Base-by-base conservation (phyloP, 2,329 filamentous ascomycete species). In the Didymella sp. region DNA sequence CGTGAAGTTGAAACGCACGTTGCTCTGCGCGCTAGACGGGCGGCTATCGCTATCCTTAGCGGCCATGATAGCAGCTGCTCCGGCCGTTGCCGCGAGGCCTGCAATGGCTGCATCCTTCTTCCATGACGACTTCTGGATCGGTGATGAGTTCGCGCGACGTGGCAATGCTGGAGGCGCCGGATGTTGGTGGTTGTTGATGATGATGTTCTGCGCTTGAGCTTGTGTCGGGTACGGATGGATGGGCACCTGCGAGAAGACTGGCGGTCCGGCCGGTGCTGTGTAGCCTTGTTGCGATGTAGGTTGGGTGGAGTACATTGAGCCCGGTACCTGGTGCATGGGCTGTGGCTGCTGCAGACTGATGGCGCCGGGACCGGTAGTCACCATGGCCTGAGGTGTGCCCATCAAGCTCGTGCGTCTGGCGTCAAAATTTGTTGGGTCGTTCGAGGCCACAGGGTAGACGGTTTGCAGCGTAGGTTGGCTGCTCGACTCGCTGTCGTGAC, bases 281-380 rank as follows among this genome's bases (percentile, higher is more conserved):
- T 81, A 80, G 6, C 73, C 69, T 37, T 77, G 56, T 25, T 76
- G 75, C 15, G 74, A 41, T 11, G 75, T 70, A 12, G 74, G 71
- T 58, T 81, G 79, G 4, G 76, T 76, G 19, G 77, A 83, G 66
- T 91, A 90, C 1, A 93, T 82, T 17, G 85, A 84, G 59, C 85
- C 84, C 33, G 88, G 87, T 2, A 96, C 86, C 0, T 90, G 91
- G 2, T 84, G 82, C 56, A 91, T 84, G 2, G 93, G 93, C 65
- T 92, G 89, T 2, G 93, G 93, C 67, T 96, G 91, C 72, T 95
- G 89, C n/a, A 97, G 81, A 11, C 88, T 87, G 28, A 92, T 83
- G 0, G 85, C 81, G 80, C 68, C 73, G 8, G 71, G 70, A 30
- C 69, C 66, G 7, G 73, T 64, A 15, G 73, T 73, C 12, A 75